A percentile compares a stretch with the other conserved stretches of the same genome.
Conservation (phyloP, 139 green algal genomes). For the Pleodorina starrii region DNA sequence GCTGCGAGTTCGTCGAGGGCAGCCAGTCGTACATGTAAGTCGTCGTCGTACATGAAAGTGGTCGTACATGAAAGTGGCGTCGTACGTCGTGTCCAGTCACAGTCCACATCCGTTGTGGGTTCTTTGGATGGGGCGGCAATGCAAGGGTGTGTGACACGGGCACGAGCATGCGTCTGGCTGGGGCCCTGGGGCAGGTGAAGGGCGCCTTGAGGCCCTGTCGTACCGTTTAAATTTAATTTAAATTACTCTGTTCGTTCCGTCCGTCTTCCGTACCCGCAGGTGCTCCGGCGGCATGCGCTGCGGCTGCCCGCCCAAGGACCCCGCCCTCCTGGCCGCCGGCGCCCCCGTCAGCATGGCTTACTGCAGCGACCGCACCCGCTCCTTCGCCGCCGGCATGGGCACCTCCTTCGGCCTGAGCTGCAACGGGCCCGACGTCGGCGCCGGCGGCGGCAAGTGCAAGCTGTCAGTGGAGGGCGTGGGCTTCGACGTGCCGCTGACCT, state of each 20-base stretch:
- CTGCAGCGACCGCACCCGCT: not conserved
- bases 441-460: not conserved
- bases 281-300: constrained; percentile 39
- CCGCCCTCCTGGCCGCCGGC: not conserved
- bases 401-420: not conserved
- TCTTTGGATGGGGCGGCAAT: no score
- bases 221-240: no score
- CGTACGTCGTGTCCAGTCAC: no score
- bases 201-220: no score
- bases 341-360: not conserved
- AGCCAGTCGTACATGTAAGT: constrained; percentile 5
- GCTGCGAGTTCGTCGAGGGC: constrained; percentile 24
- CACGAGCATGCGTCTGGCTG: no score
- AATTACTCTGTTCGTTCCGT: no score
- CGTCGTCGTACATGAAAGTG: no score
- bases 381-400: not conserved
- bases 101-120: no score
- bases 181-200: no score
- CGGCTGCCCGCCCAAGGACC: constrained; percentile 9
- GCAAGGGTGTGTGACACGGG: no score
- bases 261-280: not conserved
- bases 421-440: not conserved
- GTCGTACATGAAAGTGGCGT: no score
- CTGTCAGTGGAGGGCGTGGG: not conserved
- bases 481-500: constrained; percentile 1